Base-by-base conservation (phyloP, 2,329 filamentous ascomycete genomes). In the Diaporthe ilicicola region DNA sequence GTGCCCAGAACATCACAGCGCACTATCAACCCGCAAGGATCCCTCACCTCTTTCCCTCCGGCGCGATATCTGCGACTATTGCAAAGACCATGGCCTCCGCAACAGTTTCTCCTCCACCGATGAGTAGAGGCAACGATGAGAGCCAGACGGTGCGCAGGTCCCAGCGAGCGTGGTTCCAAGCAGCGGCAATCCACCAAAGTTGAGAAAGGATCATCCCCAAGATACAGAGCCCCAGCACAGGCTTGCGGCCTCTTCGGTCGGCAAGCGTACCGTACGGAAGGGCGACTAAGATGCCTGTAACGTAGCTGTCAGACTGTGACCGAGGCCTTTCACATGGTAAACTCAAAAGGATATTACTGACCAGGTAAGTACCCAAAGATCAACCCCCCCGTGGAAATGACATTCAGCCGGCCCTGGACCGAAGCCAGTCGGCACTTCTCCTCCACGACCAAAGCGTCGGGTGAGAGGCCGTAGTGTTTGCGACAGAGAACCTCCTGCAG, bases 401-500 rank as follows among this genome's bases (percentile, higher is more conserved):
- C 8, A 7, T 66, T 66, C 44, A 72, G 22, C 66, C 59, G 42
- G 1, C 42, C 7, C 56, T 72, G 70, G 5, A 66, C 51, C 1
- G 15, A 24, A 15, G 32, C 55, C n/a, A 56, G n/a, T 10, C 13
- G 15, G 22, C 70, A 72, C 19, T 48, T 27, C 0, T 1, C 44
- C 24, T 59, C 42, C 19, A 42, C 22, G 19, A 65, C 4, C 0
- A 42, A 15, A 4, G n/a, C 48, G n/a, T 29, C 50, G 10, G 48
- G 53, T 22, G 51, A 9, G 5, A 42, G 24, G 4, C 34, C 17
- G 34, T 53, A 69, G 24, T 51, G 12, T 27, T 37, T 42, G 44
- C 39, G 42, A 27, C 70, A 72, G 42, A 72, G 65, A 56, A 72
- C 29, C 24, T 69, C 56, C 51, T 72, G 50, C 6, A 72, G 59